A percentile compares a stretch with the other conserved stretches of the same genome.
Conservation (phyloP, 345 rosid genomes). For the Capsella bursapastoris region DNA sequence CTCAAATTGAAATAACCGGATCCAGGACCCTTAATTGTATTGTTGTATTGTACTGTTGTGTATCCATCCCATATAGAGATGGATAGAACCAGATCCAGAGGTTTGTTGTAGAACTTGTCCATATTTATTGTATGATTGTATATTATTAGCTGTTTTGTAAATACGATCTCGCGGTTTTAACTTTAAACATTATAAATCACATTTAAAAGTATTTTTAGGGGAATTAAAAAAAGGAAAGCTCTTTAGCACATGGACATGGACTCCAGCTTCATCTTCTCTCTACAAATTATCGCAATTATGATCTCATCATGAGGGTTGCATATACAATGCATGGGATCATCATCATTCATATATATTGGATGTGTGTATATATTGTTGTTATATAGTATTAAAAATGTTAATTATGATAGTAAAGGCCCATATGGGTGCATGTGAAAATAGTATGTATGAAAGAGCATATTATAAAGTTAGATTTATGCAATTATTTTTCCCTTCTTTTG, state of each 20-base stretch:
- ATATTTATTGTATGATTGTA: no score
- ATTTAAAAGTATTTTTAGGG: no score
- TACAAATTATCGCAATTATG: constrained; percentile 19
- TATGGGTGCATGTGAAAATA: constrained; percentile 45
- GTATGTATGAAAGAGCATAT: constrained; percentile 7
- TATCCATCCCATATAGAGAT: no score
- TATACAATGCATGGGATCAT: neutral
- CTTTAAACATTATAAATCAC: no score
- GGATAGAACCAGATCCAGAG: no score
- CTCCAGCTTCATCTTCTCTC: constrained; percentile 26
- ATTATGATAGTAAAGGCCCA: constrained; percentile 18
- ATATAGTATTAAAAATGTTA: neutral
- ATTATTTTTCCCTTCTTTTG: neutral
- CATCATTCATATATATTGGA: constrained; percentile 14
- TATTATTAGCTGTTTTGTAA: no score
- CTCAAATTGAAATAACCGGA: neutral
- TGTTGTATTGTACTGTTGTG: no score
- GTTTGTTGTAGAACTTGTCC: no score
- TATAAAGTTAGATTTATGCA: constrained; percentile 25
- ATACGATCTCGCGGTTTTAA: no score
- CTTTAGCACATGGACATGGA: constrained; percentile 29
- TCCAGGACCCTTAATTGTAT: no score
- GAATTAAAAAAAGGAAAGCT: neutral
- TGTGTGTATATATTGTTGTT: constrained; percentile 6
- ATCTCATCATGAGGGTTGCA: constrained; percentile 23